Base-by-base conservation (phyloP, 306 rosid genomes). In the Astragalus membranaceus region DNA sequence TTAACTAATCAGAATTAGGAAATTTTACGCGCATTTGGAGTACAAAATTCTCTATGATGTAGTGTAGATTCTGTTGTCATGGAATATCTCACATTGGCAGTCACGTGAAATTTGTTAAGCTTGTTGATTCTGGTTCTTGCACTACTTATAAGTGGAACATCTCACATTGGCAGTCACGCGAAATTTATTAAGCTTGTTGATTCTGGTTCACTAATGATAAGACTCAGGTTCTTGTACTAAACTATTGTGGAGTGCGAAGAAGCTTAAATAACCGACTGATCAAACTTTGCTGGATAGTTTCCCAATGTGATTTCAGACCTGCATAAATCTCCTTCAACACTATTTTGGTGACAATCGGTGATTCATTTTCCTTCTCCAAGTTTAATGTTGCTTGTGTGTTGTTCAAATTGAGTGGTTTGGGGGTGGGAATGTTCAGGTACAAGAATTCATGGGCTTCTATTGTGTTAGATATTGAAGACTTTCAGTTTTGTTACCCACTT, bases 401-500 rank as follows among this genome's bases (percentile, higher is more conserved):
- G 46, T 68, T 37, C 4, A 51, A 20, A 16, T 52, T 69, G 48
- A 9, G 52, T 39, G 44, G 9, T 73, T 50, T 62, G 11, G 61
- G 11, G 61, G 42, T 61, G 5, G 52, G 11, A 72, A 48, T 15
- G 14, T 10, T 32, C 0, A 7, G 48, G 32, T 47, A 39, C 14
- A 48, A 13, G 46, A 66, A 54, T 57, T 50, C 29, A 33, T 50
- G 4, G 58, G n/a, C n/a, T 53, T 53, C 1, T 51, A 62, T 53
- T 55, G 50, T 36, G 29, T 11, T 50, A 4, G 33, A 39, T 64
- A 5, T 52, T 46, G 48, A 32, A 17, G 16, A 63, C 10, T 30
- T 74, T 42, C 36, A 15, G 47, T 56, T 70, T 57, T 47, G 59
- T 71, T 71, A 71, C 23, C 43, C 59, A 58, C 11, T 72, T 47